These are phyloP conservation scores for Brassica carinata DNA, from an alignment of 345 rosid genomes.

Conservation along the genomic window DNA sequence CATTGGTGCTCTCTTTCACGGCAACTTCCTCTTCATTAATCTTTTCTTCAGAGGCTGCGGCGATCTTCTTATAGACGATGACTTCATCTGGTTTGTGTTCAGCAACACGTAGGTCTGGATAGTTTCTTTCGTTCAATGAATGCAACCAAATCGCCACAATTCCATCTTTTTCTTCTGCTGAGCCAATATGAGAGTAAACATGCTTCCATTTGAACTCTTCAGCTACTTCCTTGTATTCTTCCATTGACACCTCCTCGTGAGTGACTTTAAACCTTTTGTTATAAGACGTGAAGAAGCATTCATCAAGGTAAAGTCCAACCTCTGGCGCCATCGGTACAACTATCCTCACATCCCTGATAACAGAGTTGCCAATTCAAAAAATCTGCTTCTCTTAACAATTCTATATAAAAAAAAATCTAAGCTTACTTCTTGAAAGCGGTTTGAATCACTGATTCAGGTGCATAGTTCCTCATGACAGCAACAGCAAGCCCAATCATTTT, in stretches of 20 bases:
- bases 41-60: slow-evolving; percentile 21
- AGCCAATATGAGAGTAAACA: slow-evolving; percentile 79
- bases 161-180: slow-evolving; percentile 83
- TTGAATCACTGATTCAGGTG: slow-evolving; percentile 67
- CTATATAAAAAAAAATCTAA: not conserved
- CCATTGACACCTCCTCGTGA: slow-evolving; percentile 88
- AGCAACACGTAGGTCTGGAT: slow-evolving; percentile 56
- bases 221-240: slow-evolving; percentile 67
- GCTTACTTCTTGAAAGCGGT: slow-evolving; percentile 74
- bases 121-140: slow-evolving; percentile 83
- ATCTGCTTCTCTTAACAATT: not conserved
- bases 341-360: slow-evolving; percentile 61
- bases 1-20: slow-evolving; percentile 20
- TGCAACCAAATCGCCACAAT: slow-evolving; percentile 88
- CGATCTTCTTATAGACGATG: slow-evolving; percentile 39
- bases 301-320: slow-evolving; percentile 93
- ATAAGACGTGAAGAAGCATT: slow-evolving; percentile 81
- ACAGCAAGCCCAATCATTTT: slow-evolving; percentile 95
- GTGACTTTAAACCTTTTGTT: slow-evolving; percentile 78
- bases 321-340: slow-evolving; percentile 96
- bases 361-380: not conserved
- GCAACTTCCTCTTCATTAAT: slow-evolving; percentile 16
- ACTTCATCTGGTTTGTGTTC: slow-evolving; percentile 34
- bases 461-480: slow-evolving; percentile 80
- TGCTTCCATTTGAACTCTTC: slow-evolving; percentile 81